Base-by-base conservation (phyloP, 257 asterid genomes). In the Striga asiatica region DNA sequence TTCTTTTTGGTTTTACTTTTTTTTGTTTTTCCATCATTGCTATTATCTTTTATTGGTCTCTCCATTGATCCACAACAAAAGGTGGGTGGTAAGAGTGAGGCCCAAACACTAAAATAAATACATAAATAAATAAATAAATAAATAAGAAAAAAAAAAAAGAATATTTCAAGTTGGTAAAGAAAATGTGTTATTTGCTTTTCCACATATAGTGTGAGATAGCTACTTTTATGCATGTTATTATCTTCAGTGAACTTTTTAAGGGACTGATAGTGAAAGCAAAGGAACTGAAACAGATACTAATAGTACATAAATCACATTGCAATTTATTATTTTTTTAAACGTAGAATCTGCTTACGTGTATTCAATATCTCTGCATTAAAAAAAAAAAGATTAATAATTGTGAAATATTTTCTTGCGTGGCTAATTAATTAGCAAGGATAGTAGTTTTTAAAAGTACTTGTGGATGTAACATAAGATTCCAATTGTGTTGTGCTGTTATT, bases 141-240 rank as follows among this genome's bases (percentile, higher is more conserved):
- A 37, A 8, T 39, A 17, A 19, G 29, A 13, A 0, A 5, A 14
- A 50, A 16, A 13, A 16, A 35, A 49, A 24, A 18, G 29, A 6
- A 46, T 54, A 58, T 49, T 69, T 63, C 10, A 55, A 66, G 69
- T 59, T 55, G 68, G 61, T 54, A 53, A 73, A 68, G 52, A 48
- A 29, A 4, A 23, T 63, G 61, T 38, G 60, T 39, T 48, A 54
- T 57, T 53, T 58, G 72, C 79, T 78, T 75, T 72, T 24, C 56
- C 56, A 48, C 12, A 28, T 62, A 58, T 22, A 58, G 64, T 59
- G 56, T 37, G 38, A 48, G 43, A 38, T 67, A 46, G 55, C 54
- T 63, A 53, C 60, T 61, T 64, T 61, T 24, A 10, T 66, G 64
- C 67, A 66, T 21, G 41, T 66, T 69, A 24, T 66, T 56, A 52